phyloP scores from a whole-genome alignment of 441 rosid genomes.

The Aleurites moluccanus region DNA sequence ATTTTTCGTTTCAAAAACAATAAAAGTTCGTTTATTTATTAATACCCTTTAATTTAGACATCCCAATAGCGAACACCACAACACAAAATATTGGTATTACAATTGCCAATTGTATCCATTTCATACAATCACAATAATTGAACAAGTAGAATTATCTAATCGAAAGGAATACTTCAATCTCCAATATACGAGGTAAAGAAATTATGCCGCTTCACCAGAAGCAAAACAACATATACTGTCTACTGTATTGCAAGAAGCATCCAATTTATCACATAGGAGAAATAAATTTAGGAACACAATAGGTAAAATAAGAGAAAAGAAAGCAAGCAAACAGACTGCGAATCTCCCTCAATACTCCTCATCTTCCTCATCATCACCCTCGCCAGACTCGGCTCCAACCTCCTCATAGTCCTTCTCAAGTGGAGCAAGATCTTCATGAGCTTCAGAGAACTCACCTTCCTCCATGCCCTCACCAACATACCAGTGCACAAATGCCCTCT shows the following conservation, averaged over 20 bases:
- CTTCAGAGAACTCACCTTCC: slow-evolving; percentile 2
- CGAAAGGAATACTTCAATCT: too few species aligned
- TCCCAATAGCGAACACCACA: too few species aligned
- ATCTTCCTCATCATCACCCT: background rate
- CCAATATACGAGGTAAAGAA: too few species aligned
- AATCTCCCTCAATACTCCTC: background rate
- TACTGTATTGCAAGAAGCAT: background rate
- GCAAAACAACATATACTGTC: background rate
- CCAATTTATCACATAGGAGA: background rate
- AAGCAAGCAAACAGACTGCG: background rate
- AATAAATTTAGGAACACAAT: background rate
- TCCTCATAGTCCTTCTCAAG: background rate
- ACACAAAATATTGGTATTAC: too few species aligned
- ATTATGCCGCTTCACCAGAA: background rate
- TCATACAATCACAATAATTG: too few species aligned
- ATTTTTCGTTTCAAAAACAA: too few species aligned
- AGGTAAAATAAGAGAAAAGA: background rate
- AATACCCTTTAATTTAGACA: too few species aligned
- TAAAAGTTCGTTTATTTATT: too few species aligned
- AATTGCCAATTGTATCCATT: too few species aligned
- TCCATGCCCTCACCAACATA: slow-evolving; percentile 3
- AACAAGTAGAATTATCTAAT: too few species aligned
- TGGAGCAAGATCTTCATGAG: background rate
- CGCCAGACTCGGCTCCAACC: background rate
- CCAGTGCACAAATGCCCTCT: slow-evolving; percentile 1